phyloP scores from a whole-genome alignment of 1,284 basidiomycete species.

The Phlebopus sp. region DNA sequence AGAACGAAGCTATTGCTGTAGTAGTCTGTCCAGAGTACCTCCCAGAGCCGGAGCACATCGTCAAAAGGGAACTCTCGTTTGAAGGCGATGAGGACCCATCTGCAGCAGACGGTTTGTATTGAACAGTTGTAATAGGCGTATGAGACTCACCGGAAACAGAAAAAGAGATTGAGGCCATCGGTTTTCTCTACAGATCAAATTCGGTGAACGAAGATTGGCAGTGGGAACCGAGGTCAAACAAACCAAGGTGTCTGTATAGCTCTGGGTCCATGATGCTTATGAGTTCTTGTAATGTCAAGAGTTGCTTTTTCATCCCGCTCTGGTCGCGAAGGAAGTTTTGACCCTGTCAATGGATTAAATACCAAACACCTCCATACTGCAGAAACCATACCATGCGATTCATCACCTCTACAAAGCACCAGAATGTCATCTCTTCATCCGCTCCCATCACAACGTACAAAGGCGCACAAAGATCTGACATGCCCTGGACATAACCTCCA shows the following conservation, averaged over 20 bases:
- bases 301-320: conserved; percentile 94
- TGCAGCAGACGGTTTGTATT: conserved; percentile 22
- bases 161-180: conserved; percentile 93
- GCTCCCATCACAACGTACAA: conserved; percentile 89
- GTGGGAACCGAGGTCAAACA: conserved; percentile 4
- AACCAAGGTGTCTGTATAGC: conserved; percentile 83
- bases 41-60: conserved; percentile 90
- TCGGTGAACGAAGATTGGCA: conserved; percentile 5
- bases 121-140: neutral
- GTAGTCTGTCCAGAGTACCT: conserved; percentile 93
- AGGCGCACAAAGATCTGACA: conserved; percentile 95
- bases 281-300: conserved; percentile 86
- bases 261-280: conserved; percentile 94
- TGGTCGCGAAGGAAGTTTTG: conserved; percentile 96
- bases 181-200: conserved; percentile 64
- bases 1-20: conserved; percentile 88
- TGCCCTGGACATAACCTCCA: conserved; percentile 89
- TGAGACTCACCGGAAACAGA: conserved; percentile 83
- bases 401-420: conserved; percentile 96
- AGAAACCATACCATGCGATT: conserved; percentile 72
- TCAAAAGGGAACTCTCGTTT: conserved; percentile 94
- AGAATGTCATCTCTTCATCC: conserved; percentile 89
- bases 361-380: conserved; percentile 2
- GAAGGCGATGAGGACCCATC: conserved; percentile 88
- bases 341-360: conserved; percentile 51